These are phyloP conservation scores for Podaxis sp. DNA, from an alignment of 768 basidiomycete genomes.

Conservation along the genomic window DNA sequence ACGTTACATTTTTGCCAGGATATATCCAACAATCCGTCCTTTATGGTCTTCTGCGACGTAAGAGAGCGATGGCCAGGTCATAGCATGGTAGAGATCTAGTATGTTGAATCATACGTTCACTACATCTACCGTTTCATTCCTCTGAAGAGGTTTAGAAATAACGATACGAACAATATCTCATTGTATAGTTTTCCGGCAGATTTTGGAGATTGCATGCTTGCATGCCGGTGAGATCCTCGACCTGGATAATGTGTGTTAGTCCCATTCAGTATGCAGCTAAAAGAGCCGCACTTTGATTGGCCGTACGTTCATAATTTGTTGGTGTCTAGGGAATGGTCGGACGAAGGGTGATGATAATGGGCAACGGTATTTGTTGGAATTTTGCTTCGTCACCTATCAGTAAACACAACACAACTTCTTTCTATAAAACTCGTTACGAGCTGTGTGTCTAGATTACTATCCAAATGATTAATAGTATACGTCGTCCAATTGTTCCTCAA, in stretches of 20 bases:
- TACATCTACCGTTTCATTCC: slow-evolving; percentile 5
- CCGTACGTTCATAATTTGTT: slow-evolving; percentile 38
- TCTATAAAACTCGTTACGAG: background rate
- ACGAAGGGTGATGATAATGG: background rate
- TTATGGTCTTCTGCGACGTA: slow-evolving; percentile 92
- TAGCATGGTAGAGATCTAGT: slow-evolving; percentile 79
- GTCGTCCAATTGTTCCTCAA: slow-evolving; percentile 12
- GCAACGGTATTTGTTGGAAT: background rate
- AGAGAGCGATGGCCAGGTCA: slow-evolving; percentile 95
- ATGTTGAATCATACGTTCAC: slow-evolving; percentile 9
- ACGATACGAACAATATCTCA: slow-evolving; percentile 63
- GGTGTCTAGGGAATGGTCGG: background rate
- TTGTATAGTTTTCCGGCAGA: slow-evolving; percentile 90
- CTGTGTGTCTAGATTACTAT: background rate
- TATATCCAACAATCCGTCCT: slow-evolving; percentile 92
- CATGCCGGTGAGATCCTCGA: slow-evolving; percentile 90
- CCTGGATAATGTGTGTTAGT: slow-evolving; percentile 33
- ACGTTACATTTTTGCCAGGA: slow-evolving; percentile 89
- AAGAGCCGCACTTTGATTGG: slow-evolving; percentile 31
- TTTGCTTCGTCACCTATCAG: background rate
- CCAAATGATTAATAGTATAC: background rate
- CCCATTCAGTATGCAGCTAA: background rate
- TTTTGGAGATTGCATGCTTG: slow-evolving; percentile 95
- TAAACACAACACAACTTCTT: background rate
- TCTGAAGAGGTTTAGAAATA: background rate